Evolutionary conservation across 768 basidiomycete genomes (phyloP).

Genomic region (Tremella yokohamensis): DNA sequence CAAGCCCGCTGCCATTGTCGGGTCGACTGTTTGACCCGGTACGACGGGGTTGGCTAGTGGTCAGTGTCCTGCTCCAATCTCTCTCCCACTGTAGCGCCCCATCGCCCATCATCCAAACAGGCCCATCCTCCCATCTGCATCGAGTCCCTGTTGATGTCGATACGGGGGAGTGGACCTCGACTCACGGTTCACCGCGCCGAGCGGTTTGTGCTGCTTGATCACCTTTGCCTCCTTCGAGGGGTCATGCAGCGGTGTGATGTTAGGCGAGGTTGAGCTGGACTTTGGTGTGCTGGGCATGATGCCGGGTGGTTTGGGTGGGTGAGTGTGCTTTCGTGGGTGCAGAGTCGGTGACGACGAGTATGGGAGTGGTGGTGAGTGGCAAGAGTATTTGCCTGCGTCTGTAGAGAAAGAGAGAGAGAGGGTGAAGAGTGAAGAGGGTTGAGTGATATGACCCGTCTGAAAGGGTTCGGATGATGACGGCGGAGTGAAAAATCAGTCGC

Average conservation of each 20-base stretch:
- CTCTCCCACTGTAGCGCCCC: too few relatives aligned
- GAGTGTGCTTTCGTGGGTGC: background rate
- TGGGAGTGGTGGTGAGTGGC: background rate
- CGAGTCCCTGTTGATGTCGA: background rate
- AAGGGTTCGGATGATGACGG: conserved; percentile 1
- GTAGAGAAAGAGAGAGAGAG: background rate
- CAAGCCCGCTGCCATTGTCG: conserved; percentile 51
- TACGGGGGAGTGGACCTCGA: conserved; percentile 6
- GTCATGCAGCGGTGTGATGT: conserved; percentile 50
- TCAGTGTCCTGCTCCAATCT: too few relatives aligned
- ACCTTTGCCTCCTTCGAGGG: conserved; percentile 46
- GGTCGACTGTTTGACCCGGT: conserved; percentile 41
- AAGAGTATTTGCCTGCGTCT: background rate
- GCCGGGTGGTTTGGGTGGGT: background rate
- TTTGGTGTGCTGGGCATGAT: conserved; percentile 10
- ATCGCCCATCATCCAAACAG: too few relatives aligned
- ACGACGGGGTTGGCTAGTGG: conserved; percentile 42
- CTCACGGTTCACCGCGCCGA: conserved; percentile 49
- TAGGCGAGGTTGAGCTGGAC: conserved; percentile 31
- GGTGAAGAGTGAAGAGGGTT: too few relatives aligned
- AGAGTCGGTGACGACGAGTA: background rate
- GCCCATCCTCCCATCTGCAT: background rate
- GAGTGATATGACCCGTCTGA: too few relatives aligned
- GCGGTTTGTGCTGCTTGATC: conserved; percentile 38
- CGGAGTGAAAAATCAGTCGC: conserved; percentile 3